Evolutionary conservation across 345 rosid genomes (phyloP), one percentile per base, ranked within the genome.

Genomic region (Arabis hirsuta): DNA sequence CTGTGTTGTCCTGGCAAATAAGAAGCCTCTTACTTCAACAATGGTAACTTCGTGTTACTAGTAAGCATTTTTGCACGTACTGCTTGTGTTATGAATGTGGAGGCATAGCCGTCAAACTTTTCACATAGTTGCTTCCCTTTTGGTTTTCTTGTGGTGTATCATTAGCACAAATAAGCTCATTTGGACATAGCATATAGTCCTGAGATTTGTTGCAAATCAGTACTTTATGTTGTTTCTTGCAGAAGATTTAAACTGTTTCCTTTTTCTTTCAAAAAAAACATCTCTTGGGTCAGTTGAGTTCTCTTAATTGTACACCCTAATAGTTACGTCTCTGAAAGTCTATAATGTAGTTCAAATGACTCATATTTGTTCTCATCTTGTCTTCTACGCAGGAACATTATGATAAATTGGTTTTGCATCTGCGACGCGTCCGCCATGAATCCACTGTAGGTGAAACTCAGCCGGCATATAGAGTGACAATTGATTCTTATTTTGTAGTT

Each of bases 11-110:
- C 67, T 94, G 62, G 98, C 98, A 47, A 91, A 94, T 73, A 94
- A 94, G 83, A 94, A 91, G 80, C 97, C 98, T 76, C 88, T 89
- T 65, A 89, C 98, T 13, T 81, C 92, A 46, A 70, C 89, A 36
- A 66, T 88, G 87, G 98, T 93, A 87, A 78, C 59, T 20, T 45
- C 31, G 46, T 65, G 12, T 9, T 32, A 34, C 38, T 55, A 44
- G 32, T 41, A 16, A 31, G 9, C 63, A 13, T 51, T 16, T 29
- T 69, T 71, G 8, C 54, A 27, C 8, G n/a, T 42, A 39, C 14
- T 56, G 26, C 16, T 43, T 58, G 11, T 43, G 34, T 39, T 9
- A 14, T 13, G 3, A 14, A 27, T 48, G 38, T 59, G 44, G 16
- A 56, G 11, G 50, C 53, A 10, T 65, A 27, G 4, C 38, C 36